These are phyloP conservation scores for Arabidopsis arenosa DNA, from an alignment of 345 rosid species.

Conservation along the genomic window DNA sequence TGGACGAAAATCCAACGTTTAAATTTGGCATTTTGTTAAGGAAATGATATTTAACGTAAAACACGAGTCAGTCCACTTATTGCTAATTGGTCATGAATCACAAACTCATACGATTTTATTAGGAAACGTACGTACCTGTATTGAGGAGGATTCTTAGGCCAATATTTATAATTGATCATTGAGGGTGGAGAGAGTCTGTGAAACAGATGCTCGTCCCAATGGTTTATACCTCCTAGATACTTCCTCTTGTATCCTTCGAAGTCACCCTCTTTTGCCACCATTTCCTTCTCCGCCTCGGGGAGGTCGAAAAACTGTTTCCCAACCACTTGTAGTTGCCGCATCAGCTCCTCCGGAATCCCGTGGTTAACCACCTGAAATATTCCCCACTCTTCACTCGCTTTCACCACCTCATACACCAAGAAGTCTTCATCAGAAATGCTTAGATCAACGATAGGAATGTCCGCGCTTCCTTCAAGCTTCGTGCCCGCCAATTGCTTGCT, in stretches of 20 bases:
- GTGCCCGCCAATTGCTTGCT: neutral
- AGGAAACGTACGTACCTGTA: neutral
- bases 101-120: too few species aligned
- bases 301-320: neutral
- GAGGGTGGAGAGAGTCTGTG: neutral
- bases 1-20: too few species aligned
- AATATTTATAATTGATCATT: neutral
- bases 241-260: neutral
- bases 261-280: neutral
- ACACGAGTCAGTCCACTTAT: too few species aligned
- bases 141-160: constrained; percentile 4
- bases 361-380: constrained; percentile 50
- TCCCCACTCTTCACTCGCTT: constrained; percentile 52
- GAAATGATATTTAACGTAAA: too few species aligned
- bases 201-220: neutral
- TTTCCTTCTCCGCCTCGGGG: neutral
- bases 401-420: constrained; percentile 38
- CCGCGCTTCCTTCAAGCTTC: neutral
- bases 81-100: too few species aligned
- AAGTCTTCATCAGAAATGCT: constrained; percentile 35
- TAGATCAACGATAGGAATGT: constrained; percentile 47
- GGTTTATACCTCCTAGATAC: neutral
- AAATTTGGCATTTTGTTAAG: too few species aligned
- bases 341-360: constrained; percentile 46
- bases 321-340: constrained; percentile 49